phyloP scores from a whole-genome alignment of 768 basidiomycete genomes.

The Trametes maxima region DNA sequence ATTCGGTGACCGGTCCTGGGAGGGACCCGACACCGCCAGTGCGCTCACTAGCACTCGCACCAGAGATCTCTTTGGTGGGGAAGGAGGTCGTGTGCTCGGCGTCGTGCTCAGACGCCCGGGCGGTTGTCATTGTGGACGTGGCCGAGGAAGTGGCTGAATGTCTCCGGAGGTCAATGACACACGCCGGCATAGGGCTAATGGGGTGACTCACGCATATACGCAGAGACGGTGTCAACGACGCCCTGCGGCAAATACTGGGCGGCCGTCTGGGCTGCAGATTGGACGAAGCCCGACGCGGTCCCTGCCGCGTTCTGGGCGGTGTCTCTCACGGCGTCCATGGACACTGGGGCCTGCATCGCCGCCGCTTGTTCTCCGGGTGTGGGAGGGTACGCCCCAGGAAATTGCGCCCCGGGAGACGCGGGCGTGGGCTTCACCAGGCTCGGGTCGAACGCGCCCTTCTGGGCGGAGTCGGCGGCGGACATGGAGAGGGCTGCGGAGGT shows the following conservation, averaged over 20 bases:
- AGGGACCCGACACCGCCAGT: slow-evolving; percentile 51
- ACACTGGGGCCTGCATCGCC: neutral
- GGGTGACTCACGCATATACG: slow-evolving; percentile 27
- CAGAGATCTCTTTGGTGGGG: slow-evolving; percentile 19
- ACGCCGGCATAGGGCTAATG: neutral
- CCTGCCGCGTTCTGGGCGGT: slow-evolving; percentile 12
- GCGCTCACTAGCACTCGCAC: slow-evolving; percentile 22
- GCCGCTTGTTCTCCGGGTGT: slow-evolving; percentile 13
- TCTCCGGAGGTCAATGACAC: neutral
- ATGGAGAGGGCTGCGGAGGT: slow-evolving; percentile 11
- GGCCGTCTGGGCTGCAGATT: slow-evolving; percentile 21
- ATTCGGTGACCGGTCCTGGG: slow-evolving; percentile 48
- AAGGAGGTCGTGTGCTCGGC: slow-evolving; percentile 19
- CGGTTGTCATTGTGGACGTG: slow-evolving; percentile 15
- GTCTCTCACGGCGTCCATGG: slow-evolving; percentile 8
- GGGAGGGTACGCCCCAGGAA: slow-evolving; percentile 26
- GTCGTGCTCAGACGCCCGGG: slow-evolving; percentile 26
- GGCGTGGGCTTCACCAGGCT: neutral
- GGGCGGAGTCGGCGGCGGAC: slow-evolving; percentile 12
- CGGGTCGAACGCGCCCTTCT: slow-evolving; percentile 19
- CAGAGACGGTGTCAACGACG: slow-evolving; percentile 28
- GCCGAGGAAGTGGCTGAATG: slow-evolving; percentile 1
- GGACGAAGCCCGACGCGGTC: slow-evolving; percentile 8
- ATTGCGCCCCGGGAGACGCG: slow-evolving; percentile 9
- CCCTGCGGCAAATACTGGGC: slow-evolving; percentile 27